Percentiles rank a stretch among this genome's conserved stretches.
Conservation (phyloP, 352 stramenopile genomes). For the Discostella stelligera region DNA sequence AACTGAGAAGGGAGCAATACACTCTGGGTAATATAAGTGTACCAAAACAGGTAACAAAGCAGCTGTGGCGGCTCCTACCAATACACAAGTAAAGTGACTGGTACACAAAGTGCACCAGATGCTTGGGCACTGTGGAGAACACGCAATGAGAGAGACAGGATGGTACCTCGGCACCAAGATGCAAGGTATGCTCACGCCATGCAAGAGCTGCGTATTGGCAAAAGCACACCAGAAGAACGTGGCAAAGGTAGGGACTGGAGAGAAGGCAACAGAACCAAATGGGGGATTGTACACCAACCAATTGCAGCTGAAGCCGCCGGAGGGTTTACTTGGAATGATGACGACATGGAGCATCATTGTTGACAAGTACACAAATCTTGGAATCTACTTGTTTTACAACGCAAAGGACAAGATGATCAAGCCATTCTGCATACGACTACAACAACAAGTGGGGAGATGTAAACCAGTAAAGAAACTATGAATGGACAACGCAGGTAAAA, state of each 20-base stretch:
- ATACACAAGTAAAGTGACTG: background rate
- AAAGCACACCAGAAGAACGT: constrained; percentile 34
- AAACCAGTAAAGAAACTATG: constrained; percentile 23
- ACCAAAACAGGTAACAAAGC: background rate
- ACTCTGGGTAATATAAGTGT: background rate
- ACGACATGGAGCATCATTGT: constrained; percentile 33
- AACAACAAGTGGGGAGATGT: constrained; percentile 9
- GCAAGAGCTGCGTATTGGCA: constrained; percentile 25
- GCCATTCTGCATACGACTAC: constrained; percentile 9
- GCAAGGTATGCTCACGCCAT: constrained; percentile 7
- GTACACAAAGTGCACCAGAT: constrained; percentile 23
- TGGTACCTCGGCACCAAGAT: constrained; percentile 7
- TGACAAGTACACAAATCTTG: constrained; percentile 30
- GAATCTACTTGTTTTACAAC: constrained; percentile 16
- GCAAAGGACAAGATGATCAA: constrained; percentile 40
- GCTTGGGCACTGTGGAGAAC: constrained; percentile 32
- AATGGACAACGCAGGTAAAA: constrained; percentile 44
- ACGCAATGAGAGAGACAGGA: constrained; percentile 11
- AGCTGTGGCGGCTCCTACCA: background rate
- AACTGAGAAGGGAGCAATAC: background rate
- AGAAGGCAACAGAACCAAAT: constrained; percentile 7
- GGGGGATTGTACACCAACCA: constrained; percentile 14
- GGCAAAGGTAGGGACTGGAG: constrained; percentile 10
- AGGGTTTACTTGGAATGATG: background rate
- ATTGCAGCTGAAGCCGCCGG: background rate